phyloP scores from a whole-genome alignment of 2,329 filamentous ascomycete genomes.

The Nothophoma quercina region DNA sequence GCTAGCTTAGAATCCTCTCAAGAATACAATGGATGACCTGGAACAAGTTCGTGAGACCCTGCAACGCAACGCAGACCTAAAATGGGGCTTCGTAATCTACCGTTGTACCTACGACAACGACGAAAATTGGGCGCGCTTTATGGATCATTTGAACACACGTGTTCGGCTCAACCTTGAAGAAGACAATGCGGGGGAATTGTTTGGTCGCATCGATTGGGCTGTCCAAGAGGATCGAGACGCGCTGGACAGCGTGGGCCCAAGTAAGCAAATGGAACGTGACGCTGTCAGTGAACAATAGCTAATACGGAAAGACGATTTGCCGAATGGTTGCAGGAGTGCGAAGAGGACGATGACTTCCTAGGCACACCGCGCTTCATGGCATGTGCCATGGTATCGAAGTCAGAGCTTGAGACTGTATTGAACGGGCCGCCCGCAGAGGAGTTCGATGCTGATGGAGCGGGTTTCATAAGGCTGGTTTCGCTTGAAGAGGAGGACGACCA shows the following conservation, averaged over 20 bases:
- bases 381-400: slow-evolving; percentile 12
- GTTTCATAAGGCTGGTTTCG: slow-evolving; percentile 13
- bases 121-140: slow-evolving; percentile 16
- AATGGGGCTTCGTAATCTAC: slow-evolving; percentile 26
- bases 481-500: slow-evolving; percentile 13
- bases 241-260: slow-evolving; percentile 2
- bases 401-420: slow-evolving; percentile 1
- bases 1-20: background rate
- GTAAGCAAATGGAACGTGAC: background rate
- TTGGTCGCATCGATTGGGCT: slow-evolving; percentile 18
- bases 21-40: background rate
- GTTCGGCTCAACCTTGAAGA: slow-evolving; percentile 14
- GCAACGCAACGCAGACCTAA: background rate
- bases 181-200: slow-evolving; percentile 4
- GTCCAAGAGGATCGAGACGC: slow-evolving; percentile 18
- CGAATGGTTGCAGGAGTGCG: slow-evolving; percentile 8
- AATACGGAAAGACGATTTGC: slow-evolving; percentile 2
- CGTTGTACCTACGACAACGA: slow-evolving; percentile 21
- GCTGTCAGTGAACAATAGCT: background rate
- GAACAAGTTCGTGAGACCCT: background rate
- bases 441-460: slow-evolving; percentile 6
- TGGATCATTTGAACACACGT: slow-evolving; percentile 12
- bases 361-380: slow-evolving; percentile 15
- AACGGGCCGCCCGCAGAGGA: slow-evolving; percentile 12
- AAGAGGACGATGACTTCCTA: slow-evolving; percentile 6